Conservation (phyloP, 2,329 filamentous ascomycete genomes). For the Metarhizium brunneum region DNA sequence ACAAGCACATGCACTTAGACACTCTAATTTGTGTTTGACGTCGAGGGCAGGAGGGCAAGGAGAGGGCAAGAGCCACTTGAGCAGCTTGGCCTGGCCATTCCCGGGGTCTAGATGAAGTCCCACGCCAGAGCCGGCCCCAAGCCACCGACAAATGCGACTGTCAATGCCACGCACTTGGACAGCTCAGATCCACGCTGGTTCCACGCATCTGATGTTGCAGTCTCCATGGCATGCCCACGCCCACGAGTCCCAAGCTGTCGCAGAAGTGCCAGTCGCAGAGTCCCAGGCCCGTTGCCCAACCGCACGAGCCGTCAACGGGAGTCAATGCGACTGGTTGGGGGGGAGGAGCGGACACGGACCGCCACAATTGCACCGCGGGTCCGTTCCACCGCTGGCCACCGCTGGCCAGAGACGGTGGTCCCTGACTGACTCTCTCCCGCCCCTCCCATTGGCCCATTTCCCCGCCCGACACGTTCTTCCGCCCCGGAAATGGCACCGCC, state of each 20-base stretch:
- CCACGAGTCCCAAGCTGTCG: too few species aligned
- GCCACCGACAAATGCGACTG: neutral
- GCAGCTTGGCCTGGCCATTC: neutral
- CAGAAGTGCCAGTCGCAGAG: neutral
- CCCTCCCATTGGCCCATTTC: neutral
- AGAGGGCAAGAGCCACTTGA: neutral
- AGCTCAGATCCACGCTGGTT: neutral
- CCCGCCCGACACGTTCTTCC: neutral
- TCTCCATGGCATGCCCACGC: neutral
- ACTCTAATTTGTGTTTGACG: neutral
- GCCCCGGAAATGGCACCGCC: neutral
- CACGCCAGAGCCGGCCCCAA: neutral
- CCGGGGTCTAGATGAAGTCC: neutral
- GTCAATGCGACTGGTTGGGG: slow-evolving; percentile 3
- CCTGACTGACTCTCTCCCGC: neutral
- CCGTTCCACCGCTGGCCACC: slow-evolving; percentile 10
- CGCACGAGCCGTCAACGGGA: slow-evolving; percentile 1
- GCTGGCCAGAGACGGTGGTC: neutral
- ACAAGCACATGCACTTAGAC: neutral
- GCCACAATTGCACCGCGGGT: slow-evolving; percentile 19
- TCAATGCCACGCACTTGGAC: neutral
- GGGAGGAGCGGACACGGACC: slow-evolving; percentile 16
- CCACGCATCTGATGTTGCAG: neutral
- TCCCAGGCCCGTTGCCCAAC: neutral
- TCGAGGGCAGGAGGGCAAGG: neutral